Evolutionary conservation across 1,284 basidiomycete genomes (phyloP), one percentile per base, ranked within the genome.

Genomic region (Phellopilus nigrolimitatus): DNA sequence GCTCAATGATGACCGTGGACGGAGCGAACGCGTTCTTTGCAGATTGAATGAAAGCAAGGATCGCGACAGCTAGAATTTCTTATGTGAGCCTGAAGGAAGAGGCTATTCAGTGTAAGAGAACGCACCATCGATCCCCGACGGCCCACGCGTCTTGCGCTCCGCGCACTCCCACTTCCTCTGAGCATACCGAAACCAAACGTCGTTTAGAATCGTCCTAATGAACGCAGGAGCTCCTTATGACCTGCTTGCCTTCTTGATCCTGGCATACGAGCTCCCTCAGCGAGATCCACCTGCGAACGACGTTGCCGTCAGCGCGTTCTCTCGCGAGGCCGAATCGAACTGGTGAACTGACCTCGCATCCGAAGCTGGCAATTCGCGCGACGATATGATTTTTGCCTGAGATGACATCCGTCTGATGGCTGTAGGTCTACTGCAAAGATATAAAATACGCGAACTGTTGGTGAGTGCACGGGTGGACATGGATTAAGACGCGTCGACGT

Each of bases 151-250:
- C 62, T 81, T 85, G 28, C 93, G 75, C 60, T 89, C 82, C 10
- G 91, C 91, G 52, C 74, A 83, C 67, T 95, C 93, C 93, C 93
- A 95, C 36, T 76, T 61, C 49, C 92, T 74, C 85, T 93, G 55
- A 25, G 37, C 15, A 43, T n/a, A 41, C 27, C 24, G 45, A 10
- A 44, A 17, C n/a, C n/a, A n/a, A n/a, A n/a, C n/a, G n/a, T n/a
- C n/a, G n/a, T 33, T 38, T 25, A 19, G 31, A 30, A 1, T 15
- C 22, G 19, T 8, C n/a, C n/a, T 24, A n/a, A 12, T 3, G 9
- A 1, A 30, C 25, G 6, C 2, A 12, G n/a, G 28, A n/a, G 36
- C 25, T 34, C 22, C 17, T 7, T 61, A 69, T 42, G 57, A 88
- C 89, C 72, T 88, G 73, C 60, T 73, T 79, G 1, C 91, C 90